Evolutionary conservation across 352 stramenopile species (phyloP).

Genomic region (Elongisporangium prolatum): DNA sequence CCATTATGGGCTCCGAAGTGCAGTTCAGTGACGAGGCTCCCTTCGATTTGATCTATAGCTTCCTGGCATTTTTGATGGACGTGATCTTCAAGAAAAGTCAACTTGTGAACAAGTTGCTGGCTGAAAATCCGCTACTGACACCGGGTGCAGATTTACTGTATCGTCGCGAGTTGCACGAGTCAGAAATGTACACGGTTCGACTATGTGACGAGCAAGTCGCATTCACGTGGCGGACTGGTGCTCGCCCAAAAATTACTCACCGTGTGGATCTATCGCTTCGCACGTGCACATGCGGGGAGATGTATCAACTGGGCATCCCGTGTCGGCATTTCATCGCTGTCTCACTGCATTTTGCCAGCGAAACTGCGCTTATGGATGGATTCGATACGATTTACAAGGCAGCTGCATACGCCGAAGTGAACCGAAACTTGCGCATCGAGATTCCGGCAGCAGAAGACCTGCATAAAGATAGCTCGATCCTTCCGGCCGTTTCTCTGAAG

Average conservation of each 20-base stretch:
- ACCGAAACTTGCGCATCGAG: conserved; percentile 67
- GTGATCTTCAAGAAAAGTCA: conserved; percentile 69
- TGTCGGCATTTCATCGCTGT: conserved; percentile 76
- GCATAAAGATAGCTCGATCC: conserved; percentile 60
- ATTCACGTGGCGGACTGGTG: conserved; percentile 62
- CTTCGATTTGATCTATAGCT: conserved; percentile 78
- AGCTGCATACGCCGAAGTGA: conserved; percentile 43
- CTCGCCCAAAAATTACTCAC: conserved; percentile 63
- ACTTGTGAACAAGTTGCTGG: conserved; percentile 43
- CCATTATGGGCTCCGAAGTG: conserved; percentile 49
- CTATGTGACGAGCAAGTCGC: conserved; percentile 67
- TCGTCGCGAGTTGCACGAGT: conserved; percentile 51
- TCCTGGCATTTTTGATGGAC: conserved; percentile 79
- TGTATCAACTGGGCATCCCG: conserved; percentile 72
- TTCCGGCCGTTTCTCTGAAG: conserved; percentile 41
- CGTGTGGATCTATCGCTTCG: conserved; percentile 52
- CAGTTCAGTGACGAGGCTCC: conserved; percentile 64
- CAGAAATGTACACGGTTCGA: conserved; percentile 49
- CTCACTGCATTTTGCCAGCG: conserved; percentile 51
- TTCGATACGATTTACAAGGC: conserved; percentile 78
- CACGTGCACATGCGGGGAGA: conserved; percentile 63
- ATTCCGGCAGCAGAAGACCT: conserved; percentile 68
- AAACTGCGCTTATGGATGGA: conserved; percentile 46
- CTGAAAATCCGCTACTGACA: conserved; percentile 43
- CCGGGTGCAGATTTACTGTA: conserved; percentile 62